These are phyloP conservation scores for Penicillium janthinellum DNA, from an alignment of 2,329 filamentous ascomycete species.

Conservation along the genomic window DNA sequence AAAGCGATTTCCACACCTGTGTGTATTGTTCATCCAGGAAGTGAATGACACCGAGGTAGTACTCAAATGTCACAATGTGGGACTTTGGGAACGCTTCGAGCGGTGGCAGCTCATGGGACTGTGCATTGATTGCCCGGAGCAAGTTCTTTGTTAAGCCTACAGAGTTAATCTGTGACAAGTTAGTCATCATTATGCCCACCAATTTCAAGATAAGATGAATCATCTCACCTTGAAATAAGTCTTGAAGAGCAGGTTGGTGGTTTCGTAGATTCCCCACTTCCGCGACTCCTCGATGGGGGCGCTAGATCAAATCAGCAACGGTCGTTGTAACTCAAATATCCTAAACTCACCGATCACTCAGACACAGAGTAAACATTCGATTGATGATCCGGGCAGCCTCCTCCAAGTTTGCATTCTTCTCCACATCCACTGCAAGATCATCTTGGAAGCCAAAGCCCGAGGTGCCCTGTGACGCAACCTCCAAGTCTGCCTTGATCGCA, in stretches of 20 bases:
- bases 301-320: slow-evolving; percentile 48
- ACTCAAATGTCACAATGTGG: slow-evolving; percentile 93
- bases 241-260: slow-evolving; percentile 94
- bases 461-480: slow-evolving; percentile 54
- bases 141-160: slow-evolving; percentile 89
- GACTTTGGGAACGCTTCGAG: slow-evolving; percentile 80
- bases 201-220: not conserved
- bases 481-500: slow-evolving; percentile 86
- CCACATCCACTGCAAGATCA: slow-evolving; percentile 74
- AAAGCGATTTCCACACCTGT: slow-evolving; percentile 53
- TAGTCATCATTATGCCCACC: not conserved
- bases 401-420: slow-evolving; percentile 82
- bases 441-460: slow-evolving; percentile 66
- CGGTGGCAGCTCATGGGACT: slow-evolving; percentile 75
- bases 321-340: not conserved
- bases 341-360: slow-evolving; percentile 75
- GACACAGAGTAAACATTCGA: slow-evolving; percentile 84
- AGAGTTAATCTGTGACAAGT: slow-evolving; percentile 67
- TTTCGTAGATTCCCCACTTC: slow-evolving; percentile 97
- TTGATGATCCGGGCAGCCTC: slow-evolving; percentile 91
- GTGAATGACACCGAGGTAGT: slow-evolving; percentile 89
- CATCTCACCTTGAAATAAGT: slow-evolving; percentile 79
- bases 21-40: slow-evolving; percentile 94
- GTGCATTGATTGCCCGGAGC: slow-evolving; percentile 77
- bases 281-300: slow-evolving; percentile 83